Evolutionary conservation across 2,329 filamentous ascomycete genomes (phyloP), one percentile per base, ranked within the genome.

Genomic region (Fusarium veterinarium): DNA sequence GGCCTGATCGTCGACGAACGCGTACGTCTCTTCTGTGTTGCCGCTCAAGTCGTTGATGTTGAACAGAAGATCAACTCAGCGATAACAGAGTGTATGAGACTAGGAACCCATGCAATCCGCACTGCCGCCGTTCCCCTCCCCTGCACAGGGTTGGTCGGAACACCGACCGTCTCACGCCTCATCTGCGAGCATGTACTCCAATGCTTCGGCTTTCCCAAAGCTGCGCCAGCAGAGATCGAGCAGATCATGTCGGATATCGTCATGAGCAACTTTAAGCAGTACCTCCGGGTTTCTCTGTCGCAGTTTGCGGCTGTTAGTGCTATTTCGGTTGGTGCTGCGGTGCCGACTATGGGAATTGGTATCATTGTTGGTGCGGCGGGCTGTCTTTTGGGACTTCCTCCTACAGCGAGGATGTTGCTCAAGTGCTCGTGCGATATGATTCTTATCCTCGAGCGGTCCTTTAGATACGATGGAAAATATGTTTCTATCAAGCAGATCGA

Each of bases 21-120:
- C 53, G 75, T 77, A 77, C 75, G 75, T 77, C 75, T 77, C 71
- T 77, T 77, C 55, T 77, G 75, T 69, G 75, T 77, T 65, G 75
- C 75, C 44, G 75, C 75, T 37, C 75, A 77, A 75, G 75, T 77
- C 67, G 75, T 77, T 71, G 75, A 77, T 74, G 75, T 77, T 69
- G 75, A 77, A 69, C 75, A 77, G 71, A 77, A 77, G 59, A 77
- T 77, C 71, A 77, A 77, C 75, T 77, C 75, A 66, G 75, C 75
- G 38, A 77, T 77, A 58, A 77, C 75, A 70, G 75, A 77, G 62
- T 77, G 75, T 37, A 77, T 77, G 75, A 76, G 75, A 64, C 71
- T 77, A 20, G 75, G 75, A 30, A 77, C 75, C 16, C 75, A 77
- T 31, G 75, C 75, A 13, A 77, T 77, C 40, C 75, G 75, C 13